These are phyloP conservation scores for Trichoderma sp. DNA, from an alignment of 2,329 filamentous ascomycete species.

Conservation along the genomic window DNA sequence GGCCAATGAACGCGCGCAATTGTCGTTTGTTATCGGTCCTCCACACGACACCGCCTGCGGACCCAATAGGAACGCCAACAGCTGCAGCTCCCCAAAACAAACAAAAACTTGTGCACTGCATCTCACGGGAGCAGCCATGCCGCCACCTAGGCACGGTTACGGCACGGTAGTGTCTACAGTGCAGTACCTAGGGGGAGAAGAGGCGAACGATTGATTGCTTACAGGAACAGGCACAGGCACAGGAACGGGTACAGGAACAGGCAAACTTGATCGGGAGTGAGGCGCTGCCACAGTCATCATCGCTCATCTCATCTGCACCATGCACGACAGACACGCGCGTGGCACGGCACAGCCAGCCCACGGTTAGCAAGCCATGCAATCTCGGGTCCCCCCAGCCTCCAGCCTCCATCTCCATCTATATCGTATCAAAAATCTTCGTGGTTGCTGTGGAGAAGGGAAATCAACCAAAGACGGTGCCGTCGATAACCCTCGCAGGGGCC, in stretches of 20 bases:
- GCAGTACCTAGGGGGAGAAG: not conserved
- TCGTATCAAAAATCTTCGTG: not conserved
- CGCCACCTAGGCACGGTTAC: not conserved
- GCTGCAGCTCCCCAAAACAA: not conserved
- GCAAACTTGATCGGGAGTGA: not conserved
- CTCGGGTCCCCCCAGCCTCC: not conserved
- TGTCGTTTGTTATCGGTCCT: not conserved
- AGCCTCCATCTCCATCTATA: not conserved
- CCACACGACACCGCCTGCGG: not conserved
- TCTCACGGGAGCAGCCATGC: not conserved
- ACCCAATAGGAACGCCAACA: not conserved
- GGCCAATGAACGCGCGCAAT: constrained; percentile 2
- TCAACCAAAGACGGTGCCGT: not conserved
- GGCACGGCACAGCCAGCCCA: not conserved
- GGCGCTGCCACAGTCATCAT: constrained; percentile 9
- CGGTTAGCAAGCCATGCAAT: constrained; percentile 7
- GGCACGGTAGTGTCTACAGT: not conserved
- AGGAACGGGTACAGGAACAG: not conserved
- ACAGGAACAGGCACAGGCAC: not conserved
- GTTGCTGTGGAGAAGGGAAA: constrained; percentile 23
- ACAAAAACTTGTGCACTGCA: not conserved
- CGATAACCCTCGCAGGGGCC: constrained; percentile 1
- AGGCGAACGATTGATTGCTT: not conserved
- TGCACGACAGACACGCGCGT: constrained; percentile 21
- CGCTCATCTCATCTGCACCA: constrained; percentile 14